phyloP scores from a whole-genome alignment of 2,329 filamentous ascomycete species.

The Periglandula ipomoeae region DNA sequence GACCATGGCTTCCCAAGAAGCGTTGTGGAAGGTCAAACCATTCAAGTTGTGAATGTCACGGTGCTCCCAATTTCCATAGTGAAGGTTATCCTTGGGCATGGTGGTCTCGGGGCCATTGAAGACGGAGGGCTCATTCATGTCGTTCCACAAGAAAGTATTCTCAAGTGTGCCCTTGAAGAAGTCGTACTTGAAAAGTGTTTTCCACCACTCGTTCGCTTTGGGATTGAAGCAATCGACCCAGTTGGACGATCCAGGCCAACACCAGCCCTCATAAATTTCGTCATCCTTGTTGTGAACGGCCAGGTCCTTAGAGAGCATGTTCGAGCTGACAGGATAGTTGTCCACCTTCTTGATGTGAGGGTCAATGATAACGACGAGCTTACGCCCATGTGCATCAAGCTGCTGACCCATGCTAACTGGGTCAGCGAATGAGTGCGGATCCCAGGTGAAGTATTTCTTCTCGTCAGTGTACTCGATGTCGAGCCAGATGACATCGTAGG shows the following conservation, averaged over 20 bases:
- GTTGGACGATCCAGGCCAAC: constrained; percentile 94
- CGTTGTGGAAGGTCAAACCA: constrained; percentile 90
- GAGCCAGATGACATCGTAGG: constrained; percentile 98
- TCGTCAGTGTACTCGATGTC: constrained; percentile 96
- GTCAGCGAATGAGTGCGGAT: constrained; percentile 77
- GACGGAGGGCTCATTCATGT: constrained; percentile 99
- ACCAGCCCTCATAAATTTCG: constrained; percentile 90
- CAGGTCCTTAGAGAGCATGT: constrained; percentile 75
- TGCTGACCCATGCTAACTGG: constrained; percentile 83
- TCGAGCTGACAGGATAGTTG: constrained; percentile 65
- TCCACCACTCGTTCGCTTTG: constrained; percentile 88
- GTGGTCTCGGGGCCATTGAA: constrained; percentile 98
- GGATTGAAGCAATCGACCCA: constrained; percentile 97
- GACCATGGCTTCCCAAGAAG: constrained; percentile 77
- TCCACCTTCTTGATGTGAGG: constrained; percentile 94
- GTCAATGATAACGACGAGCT: constrained; percentile 91
- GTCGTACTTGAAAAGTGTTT: constrained; percentile 75
- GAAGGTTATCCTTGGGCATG: constrained; percentile 97
- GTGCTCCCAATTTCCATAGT: constrained; percentile 88
- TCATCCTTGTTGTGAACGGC: constrained; percentile 86
- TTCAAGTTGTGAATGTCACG: constrained; percentile 94
- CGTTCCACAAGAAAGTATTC: constrained; percentile 96
- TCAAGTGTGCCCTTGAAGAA: constrained; percentile 75
- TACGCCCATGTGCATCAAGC: constrained; percentile 74
- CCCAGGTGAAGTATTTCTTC: constrained; percentile 98